Percentiles rank a stretch among this genome's conserved stretches.
Evolutionary conservation across 1,284 basidiomycete genomes (phyloP).

Genomic region (Meira nashicola): DNA sequence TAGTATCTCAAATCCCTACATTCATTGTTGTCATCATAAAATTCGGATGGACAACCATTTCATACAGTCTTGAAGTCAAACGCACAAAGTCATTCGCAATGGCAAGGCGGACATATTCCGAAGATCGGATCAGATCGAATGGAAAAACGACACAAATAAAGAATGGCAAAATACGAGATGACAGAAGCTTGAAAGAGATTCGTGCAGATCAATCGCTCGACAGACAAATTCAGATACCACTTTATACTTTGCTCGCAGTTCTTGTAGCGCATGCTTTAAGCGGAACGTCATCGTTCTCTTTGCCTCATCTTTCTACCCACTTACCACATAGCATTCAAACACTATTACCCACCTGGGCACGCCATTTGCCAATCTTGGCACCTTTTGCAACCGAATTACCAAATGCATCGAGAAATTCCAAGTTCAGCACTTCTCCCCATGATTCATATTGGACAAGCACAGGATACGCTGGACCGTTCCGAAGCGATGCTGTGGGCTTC

Average conservation of each 20-base stretch:
- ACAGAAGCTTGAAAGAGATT: constrained; percentile 3
- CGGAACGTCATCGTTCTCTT: constrained; percentile 35
- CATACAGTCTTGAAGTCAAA: too few relatives aligned
- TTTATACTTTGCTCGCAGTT: constrained; percentile 30
- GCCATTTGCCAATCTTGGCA: constrained; percentile 27
- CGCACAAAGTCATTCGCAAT: not conserved
- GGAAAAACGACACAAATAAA: not conserved
- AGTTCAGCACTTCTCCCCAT: constrained; percentile 12
- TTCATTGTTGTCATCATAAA: too few relatives aligned
- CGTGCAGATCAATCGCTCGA: constrained; percentile 2
- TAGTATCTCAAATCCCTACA: too few relatives aligned
- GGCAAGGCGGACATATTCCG: not conserved
- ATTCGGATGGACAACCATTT: too few relatives aligned
- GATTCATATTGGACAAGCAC: constrained; percentile 12
- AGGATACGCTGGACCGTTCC: constrained; percentile 29
- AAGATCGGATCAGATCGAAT: not conserved
- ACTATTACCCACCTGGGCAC: constrained; percentile 35
- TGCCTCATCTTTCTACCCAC: constrained; percentile 34
- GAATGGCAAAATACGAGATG: not conserved
- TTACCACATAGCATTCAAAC: constrained; percentile 26
- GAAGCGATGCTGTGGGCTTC: constrained; percentile 39
- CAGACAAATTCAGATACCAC: constrained; percentile 17
- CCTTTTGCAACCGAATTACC: constrained; percentile 36
- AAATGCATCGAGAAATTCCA: constrained; percentile 31
- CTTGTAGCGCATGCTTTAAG: constrained; percentile 38